Evolutionary conservation across 2,329 filamentous ascomycete genomes (phyloP).

Genomic region (Lachnellula cervina): DNA sequence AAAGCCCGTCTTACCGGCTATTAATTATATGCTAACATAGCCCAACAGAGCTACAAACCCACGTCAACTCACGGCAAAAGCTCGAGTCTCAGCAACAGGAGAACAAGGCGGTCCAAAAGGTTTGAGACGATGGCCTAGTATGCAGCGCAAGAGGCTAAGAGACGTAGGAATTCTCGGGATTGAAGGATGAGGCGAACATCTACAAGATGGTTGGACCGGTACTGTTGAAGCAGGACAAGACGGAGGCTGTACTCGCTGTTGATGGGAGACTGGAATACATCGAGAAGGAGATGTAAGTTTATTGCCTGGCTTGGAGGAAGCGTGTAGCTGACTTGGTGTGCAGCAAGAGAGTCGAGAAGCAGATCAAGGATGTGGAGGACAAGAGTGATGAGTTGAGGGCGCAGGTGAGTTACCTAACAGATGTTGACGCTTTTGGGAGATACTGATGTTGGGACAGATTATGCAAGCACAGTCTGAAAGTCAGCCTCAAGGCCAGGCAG

Average conservation of each 20-base stretch:
- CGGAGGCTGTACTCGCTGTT: constrained; percentile 85
- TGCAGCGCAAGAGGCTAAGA: constrained; percentile 11
- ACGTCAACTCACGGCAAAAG: constrained; percentile 77
- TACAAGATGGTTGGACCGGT: constrained; percentile 96
- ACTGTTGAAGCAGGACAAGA: constrained; percentile 87
- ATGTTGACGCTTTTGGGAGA: too few species aligned
- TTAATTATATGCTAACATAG: constrained; percentile 2
- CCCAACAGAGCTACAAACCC: constrained; percentile 66
- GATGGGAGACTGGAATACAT: constrained; percentile 91
- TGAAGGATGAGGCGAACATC: constrained; percentile 80
- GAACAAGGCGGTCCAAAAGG: constrained; percentile 81
- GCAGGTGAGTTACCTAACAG: constrained; percentile 46
- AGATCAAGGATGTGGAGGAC: constrained; percentile 59
- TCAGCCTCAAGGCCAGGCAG: constrained; percentile 30
- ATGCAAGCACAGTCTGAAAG: constrained; percentile 39
- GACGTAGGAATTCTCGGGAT: constrained; percentile 69
- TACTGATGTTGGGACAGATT: constrained; percentile 30
- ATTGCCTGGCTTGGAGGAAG: background rate
- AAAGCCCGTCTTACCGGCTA: background rate
- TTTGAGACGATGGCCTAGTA: constrained; percentile 31
- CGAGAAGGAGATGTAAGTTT: constrained; percentile 77
- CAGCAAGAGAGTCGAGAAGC: constrained; percentile 62
- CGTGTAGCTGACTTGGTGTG: constrained; percentile 6
- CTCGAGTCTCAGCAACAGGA: constrained; percentile 93
- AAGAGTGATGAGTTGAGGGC: constrained; percentile 61